phyloP scores from a whole-genome alignment of 208 protist genomes.

The Leishmania aethiopica region DNA sequence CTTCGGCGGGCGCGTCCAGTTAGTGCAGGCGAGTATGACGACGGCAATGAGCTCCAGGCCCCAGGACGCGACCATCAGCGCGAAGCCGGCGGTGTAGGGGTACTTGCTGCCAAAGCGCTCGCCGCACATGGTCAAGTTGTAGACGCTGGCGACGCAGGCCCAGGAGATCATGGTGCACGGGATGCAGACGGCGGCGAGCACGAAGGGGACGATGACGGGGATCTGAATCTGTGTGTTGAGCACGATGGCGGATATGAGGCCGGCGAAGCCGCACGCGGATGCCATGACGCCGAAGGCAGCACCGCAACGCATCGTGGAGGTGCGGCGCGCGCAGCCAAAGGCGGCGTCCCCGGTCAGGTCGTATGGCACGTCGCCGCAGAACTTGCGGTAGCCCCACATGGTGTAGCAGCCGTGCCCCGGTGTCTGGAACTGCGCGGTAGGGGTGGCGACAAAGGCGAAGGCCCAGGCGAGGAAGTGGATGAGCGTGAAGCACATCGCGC shows the following conservation, averaged over 20 bases:
- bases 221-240: conserved; percentile 28
- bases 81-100: conserved; percentile 48
- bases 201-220: conserved; percentile 25
- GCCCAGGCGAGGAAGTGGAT: conserved; percentile 42
- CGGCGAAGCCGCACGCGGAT: conserved; percentile 33
- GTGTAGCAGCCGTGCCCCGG: conserved; percentile 39
- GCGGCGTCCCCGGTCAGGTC: conserved; percentile 19
- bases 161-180: conserved; percentile 46
- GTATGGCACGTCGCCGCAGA: conserved; percentile 43
- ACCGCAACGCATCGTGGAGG: conserved; percentile 39
- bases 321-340: conserved; percentile 30
- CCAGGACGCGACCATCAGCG: conserved; percentile 44
- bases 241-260: conserved; percentile 36
- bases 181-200: conserved; percentile 35
- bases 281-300: conserved; percentile 46
- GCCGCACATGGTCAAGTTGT: conserved; percentile 38
- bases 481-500: conserved; percentile 35
- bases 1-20: conserved; percentile 25
- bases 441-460: conserved; percentile 43
- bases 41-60: conserved; percentile 41
- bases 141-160: conserved; percentile 51
- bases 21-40: conserved; percentile 22
- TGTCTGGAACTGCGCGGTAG: conserved; percentile 33
- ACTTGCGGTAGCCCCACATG: conserved; percentile 43
- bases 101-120: conserved; percentile 19